Evolutionary conservation across 1,284 basidiomycete genomes (phyloP).

Genomic region (Rhizopogon hawkerae): DNA sequence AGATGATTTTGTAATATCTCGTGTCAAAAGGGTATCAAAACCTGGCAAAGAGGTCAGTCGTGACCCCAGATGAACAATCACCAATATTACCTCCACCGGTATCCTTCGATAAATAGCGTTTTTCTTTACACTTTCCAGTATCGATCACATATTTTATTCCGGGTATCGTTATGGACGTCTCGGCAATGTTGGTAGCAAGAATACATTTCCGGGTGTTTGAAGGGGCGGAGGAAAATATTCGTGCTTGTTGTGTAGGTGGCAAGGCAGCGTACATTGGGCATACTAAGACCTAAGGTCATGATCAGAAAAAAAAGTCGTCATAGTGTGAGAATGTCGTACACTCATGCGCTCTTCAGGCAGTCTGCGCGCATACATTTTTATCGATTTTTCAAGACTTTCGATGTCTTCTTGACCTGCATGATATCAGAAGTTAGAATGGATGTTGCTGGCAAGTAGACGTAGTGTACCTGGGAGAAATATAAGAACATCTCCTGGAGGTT

Average conservation of each 20-base stretch:
- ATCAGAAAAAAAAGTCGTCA: not conserved
- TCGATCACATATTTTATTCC: slow-evolving; percentile 95
- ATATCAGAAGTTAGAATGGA: not conserved
- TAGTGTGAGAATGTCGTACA: slow-evolving; percentile 31
- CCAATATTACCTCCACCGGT: slow-evolving; percentile 49
- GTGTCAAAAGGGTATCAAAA: slow-evolving; percentile 82
- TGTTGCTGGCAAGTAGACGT: not conserved
- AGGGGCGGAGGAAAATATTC: slow-evolving; percentile 70
- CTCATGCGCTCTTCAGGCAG: slow-evolving; percentile 47
- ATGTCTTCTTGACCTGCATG: slow-evolving; percentile 88
- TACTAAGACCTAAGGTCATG: slow-evolving; percentile 47
- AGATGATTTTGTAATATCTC: slow-evolving; percentile 82
- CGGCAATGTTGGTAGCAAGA: slow-evolving; percentile 94
- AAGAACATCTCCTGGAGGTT: slow-evolving; percentile 80
- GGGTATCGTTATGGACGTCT: slow-evolving; percentile 96
- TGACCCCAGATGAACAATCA: slow-evolving; percentile 2
- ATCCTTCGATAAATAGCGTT: slow-evolving; percentile 67
- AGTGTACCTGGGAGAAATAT: slow-evolving; percentile 81
- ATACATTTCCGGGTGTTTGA: slow-evolving; percentile 79
- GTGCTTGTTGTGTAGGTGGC: slow-evolving; percentile 68
- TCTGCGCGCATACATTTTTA: slow-evolving; percentile 57
- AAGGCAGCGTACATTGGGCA: slow-evolving; percentile 83
- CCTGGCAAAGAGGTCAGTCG: slow-evolving; percentile 36
- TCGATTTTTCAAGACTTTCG: slow-evolving; percentile 73
- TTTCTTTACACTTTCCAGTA: slow-evolving; percentile 93